phyloP scores from a whole-genome alignment of 495 filamentous ascomycete genomes.

The Lindgomyces ingoldianus region DNA sequence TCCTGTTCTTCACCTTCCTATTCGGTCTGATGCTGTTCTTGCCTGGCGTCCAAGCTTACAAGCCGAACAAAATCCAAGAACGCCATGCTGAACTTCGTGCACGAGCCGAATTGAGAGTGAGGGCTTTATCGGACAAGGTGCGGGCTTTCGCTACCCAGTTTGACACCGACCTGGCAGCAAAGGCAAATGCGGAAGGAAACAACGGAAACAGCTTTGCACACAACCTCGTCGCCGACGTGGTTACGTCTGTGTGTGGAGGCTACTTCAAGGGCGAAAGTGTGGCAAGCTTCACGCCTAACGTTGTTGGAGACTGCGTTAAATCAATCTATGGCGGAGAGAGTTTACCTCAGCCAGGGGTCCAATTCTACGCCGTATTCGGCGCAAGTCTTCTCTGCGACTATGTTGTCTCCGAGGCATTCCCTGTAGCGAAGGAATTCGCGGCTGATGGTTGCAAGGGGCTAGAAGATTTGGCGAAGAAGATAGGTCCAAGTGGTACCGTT shows the following conservation, averaged over 20 bases:
- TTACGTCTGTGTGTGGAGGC: slow-evolving; percentile 27
- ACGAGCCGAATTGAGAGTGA: slow-evolving; percentile 16
- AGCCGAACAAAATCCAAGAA: not conserved
- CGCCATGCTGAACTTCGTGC: slow-evolving; percentile 10
- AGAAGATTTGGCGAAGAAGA: slow-evolving; percentile 15
- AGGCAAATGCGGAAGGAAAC: slow-evolving; percentile 23
- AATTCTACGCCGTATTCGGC: slow-evolving; percentile 28
- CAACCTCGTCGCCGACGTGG: slow-evolving; percentile 28
- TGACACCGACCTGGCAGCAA: slow-evolving; percentile 8
- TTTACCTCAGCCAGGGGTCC: slow-evolving; percentile 10
- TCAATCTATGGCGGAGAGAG: slow-evolving; percentile 23
- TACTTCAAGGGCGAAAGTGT: slow-evolving; percentile 20
- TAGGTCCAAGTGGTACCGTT: slow-evolving; percentile 16
- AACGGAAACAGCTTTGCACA: slow-evolving; percentile 28
- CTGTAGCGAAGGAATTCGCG: slow-evolving; percentile 24
- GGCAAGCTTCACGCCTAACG: slow-evolving; percentile 9
- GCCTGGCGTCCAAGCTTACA: slow-evolving; percentile 9
- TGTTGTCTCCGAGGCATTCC: slow-evolving; percentile 19
- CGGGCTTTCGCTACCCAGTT: slow-evolving; percentile 20
- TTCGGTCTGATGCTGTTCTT: slow-evolving; percentile 17
- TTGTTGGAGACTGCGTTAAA: slow-evolving; percentile 26
- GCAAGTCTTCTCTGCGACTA: slow-evolving; percentile 32
- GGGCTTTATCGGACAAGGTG: slow-evolving; percentile 24
- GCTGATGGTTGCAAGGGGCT: slow-evolving; percentile 23
- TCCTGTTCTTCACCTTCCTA: slow-evolving; percentile 15